Base-by-base conservation (phyloP, 306 rosid genomes). In the Boehmeria nivea region DNA sequence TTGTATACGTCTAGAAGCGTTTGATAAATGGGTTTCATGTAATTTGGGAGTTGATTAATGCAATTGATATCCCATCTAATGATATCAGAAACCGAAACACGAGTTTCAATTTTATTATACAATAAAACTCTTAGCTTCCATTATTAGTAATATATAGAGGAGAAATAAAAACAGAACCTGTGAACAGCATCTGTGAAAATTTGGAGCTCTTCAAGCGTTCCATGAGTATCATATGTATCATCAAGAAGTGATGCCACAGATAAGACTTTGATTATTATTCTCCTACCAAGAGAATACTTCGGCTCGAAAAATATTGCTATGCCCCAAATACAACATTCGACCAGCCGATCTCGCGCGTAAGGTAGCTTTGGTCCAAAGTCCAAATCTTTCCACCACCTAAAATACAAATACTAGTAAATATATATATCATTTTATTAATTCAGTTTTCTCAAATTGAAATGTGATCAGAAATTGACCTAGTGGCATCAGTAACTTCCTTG, bases 181-280 rank as follows among this genome's bases (percentile, higher is more conserved):
- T n/a, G n/a, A n/a, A n/a, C n/a, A n/a, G n/a, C n/a, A n/a, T n/a
- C n/a, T n/a, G n/a, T n/a, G n/a, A n/a, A n/a, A n/a, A n/a, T n/a
- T n/a, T n/a, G n/a, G n/a, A n/a, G n/a, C n/a, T n/a, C n/a, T n/a
- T n/a, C n/a, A n/a, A n/a, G n/a, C n/a, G n/a, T n/a, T n/a, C n/a
- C n/a, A n/a, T n/a, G n/a, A 2, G 50, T 57, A 61, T 77, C 86
- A 51, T 73, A 78, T 4, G 66, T 72, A 33, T 78, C 88, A 69
- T 81, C 81, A 4, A 76, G 14, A 11, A 36, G n/a, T 5, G 67
- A 52, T 13, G 39, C n/a, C 15, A 68, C 31, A 2, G 23, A 28
- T 12, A 67, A 2, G 13, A 79, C 50, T 66, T 76, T 73, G 5
- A 64, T 34, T 6, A 22, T 20, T 4, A 68, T 53, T 6, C 26